Base-by-base conservation (phyloP, 768 basidiomycete species). In the Plicaturopsis crispa region DNA sequence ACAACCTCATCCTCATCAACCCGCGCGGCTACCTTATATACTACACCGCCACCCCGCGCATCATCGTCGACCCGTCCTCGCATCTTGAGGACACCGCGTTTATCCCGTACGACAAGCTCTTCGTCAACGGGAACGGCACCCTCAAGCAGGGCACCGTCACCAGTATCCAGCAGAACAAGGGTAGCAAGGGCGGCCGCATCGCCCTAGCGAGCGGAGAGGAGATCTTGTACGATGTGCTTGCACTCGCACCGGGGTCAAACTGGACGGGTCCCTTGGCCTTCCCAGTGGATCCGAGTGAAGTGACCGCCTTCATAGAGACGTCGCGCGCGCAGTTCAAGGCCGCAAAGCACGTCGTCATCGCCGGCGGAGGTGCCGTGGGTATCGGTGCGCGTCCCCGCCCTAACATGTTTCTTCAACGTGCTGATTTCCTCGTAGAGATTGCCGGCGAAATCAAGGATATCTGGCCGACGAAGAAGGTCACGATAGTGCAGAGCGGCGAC, bases 331-430 rank as follows among this genome's bases (percentile, higher is more conserved):
- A 60, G 30, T 64, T 72, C 34, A 48, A 50, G 32, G 44, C 51
- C 4, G 65, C 69, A 13, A 50, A 58, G 17, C 48, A 71, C 51
- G 63, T 78, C 43, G 61, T 74, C 5, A 48, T 80, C 18, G 73
- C 63, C 1, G 78, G 76, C 17, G 77, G 76, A 24, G 78, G 78
- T 21, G 65, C 75, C 4, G 63, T 80, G 20, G 75, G 70, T 4
- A 48, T 75, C 23, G n/a, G n/a, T n/a, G n/a, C n/a, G n/a, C n/a
- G n/a, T n/a, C n/a, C n/a, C n/a, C n/a, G n/a, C n/a, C n/a, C n/a
- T n/a, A n/a, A n/a, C n/a, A n/a, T n/a, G n/a, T n/a, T n/a, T n/a
- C n/a, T n/a, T n/a, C n/a, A n/a, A n/a, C n/a, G n/a, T n/a, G n/a
- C n/a, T n/a, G n/a, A n/a, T n/a, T n/a, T n/a, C n/a, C n/a, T n/a